Base-by-base conservation (phyloP, 139 green algal species). In the Yamagishiella unicocca region DNA sequence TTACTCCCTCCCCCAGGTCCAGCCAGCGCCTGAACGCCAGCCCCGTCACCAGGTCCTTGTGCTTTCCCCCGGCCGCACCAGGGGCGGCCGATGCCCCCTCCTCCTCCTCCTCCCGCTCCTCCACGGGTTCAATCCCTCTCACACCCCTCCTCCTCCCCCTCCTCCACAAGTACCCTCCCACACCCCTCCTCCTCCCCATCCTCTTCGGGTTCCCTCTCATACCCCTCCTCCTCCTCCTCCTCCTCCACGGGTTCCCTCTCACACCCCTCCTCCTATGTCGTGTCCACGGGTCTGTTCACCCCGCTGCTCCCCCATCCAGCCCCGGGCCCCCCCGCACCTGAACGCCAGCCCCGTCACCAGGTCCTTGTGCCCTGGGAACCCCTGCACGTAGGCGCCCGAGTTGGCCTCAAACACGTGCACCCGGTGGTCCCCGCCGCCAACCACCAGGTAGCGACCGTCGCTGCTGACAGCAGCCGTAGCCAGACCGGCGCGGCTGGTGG, bases 351-450 rank as follows among this genome's bases (percentile, higher is more conserved):
- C 90, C 0, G 94, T 94, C 5, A 99, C 78, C 1, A 90, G 67
- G 73, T 97, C 97, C 71, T 86, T 89, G 83, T 92, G 86, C 10
- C 85, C 91, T 4, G 91, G 87, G 78, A 83, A 93, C 62, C 83
- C 81, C 85, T 89, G 80, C 27, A 92, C 17, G 89, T 83, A 92
- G 7, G 31, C 7, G 1, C 72, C 77, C 27, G 33, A 92, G 55
- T 84, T 87, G 2, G 89, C 90, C 54, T 99, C 97, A 92, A 95
- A 99, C 35, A 99, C 83, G 81, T 98, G 95, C 71, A 99, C 93
- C n/a, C 89, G 89, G 0, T 83, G 74, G 92, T 98, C 96, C 4
- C 94, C 94, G 7, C 97, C 97, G 0, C 93, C 97, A 5, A 94
- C 94, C 9, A 94, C 97, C 37, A 99, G 85, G 61, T 96, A 97